Evolutionary conservation across 805 yeast species (phyloP), one percentile per base, ranked within the genome.

Genomic region (Brettanomyces bruxellensis): DNA sequence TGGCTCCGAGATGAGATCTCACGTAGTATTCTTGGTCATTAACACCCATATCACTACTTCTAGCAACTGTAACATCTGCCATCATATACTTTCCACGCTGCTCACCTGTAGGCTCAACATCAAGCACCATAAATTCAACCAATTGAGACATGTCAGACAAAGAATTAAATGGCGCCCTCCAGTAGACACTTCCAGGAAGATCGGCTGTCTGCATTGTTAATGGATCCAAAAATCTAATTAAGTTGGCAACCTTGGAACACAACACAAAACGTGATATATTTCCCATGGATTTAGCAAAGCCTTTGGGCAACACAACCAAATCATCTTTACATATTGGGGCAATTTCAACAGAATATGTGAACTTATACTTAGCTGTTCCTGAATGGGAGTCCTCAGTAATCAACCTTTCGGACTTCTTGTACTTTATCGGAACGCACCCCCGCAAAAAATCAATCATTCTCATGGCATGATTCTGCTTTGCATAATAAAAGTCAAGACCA

Each of bases 261-360:
- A 93, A 64, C 11, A 86, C 93, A 52, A 91, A 69, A 61, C 86
- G 81, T 34, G 90, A 72, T 48, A 88, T 85, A 61, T 83, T 83
- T 47, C 98, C 96, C 68, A 87, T 62, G 13, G 86, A 76, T 51
- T 79, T 78, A 5, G 98, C 97, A 55, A 91, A 65, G 60, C 83
- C 84, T 62, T 83, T 83, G 30, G 99, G 99, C 54, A 93, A 71
- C 34, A 91, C 87, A 25, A 93, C 95, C 55, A 93, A 72, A 63
- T 95, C 99, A 61, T 93, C 99, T 66, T 93, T 86, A 76, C 99
- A 93, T 39, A 95, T 81, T 18, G 99, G 99, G 2, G 86, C 95
- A 55, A 93, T 81, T 68, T 93, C 99, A 40, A 91, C 85, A 22
- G 97, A 87, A 61, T 75, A 91, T 5, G 97, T 76, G 63, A 91